Evolutionary conservation across 2,329 filamentous ascomycete genomes (phyloP), one percentile per base, ranked within the genome.

Genomic region (Aureobasidium sp.): DNA sequence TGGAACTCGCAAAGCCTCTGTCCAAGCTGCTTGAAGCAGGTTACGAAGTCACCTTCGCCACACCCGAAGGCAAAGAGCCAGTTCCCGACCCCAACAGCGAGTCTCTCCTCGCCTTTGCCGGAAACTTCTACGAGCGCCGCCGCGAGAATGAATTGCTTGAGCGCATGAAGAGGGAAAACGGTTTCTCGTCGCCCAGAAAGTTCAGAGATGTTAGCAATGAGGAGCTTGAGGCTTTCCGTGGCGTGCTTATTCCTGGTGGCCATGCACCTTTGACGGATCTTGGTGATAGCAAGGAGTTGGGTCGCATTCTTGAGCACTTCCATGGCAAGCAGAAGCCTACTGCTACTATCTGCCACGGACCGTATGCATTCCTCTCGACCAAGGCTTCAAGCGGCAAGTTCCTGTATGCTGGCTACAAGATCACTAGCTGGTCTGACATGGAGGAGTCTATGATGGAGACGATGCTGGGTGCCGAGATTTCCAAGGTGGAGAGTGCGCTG

Each of bases 381-480:
- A 76, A 75, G 64, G 64, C 67, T 17, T 70, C 67, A 0, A 68
- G 69, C 52, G 69, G 70, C 0, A 67, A 70, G 33, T 79, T 79
- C 54, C 74, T 71, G 27, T 79, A 79, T 62, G 74, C 76, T 45
- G 77, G 76, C 17, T 79, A 79, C 63, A 73, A 75, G 65, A 73
- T 79, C 35, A 79, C 76, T 1, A 72, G 71, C 40, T 79, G 76
- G 72, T 76, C 74, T 45, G 76, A 79, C 67, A 71, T 69, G 0
- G 77, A 79, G 66, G 78, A 79, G 68, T 75, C 73, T 65, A 60
- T 75, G 22, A 77, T 79, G 74, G 78, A 80, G 70, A 75, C 69
- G n/a, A 60, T 76, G 60, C 64, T 76, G 31, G 67, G 75, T 5
- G 77, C 75, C 0, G 76, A 79, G 66, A 70, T 79, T 4, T 67